Evolutionary conservation across 345 rosid species (phyloP).

Genomic region (Orychophragmus violaceus): DNA sequence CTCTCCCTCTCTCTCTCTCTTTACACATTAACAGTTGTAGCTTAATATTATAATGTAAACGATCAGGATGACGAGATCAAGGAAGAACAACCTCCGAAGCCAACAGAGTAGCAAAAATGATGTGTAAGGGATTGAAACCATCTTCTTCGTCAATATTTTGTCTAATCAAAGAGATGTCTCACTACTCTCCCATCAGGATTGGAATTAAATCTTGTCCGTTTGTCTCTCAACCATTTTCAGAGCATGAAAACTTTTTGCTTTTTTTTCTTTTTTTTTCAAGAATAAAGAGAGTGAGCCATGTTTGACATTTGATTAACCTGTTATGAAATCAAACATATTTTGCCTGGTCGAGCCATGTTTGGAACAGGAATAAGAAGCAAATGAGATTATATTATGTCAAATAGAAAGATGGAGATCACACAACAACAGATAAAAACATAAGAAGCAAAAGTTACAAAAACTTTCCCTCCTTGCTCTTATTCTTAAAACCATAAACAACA

Average conservation of each 20-base stretch:
- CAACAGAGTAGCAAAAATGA: conserved; percentile 50
- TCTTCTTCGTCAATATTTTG: neutral
- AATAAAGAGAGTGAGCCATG: no score
- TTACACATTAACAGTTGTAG: neutral
- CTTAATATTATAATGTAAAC: neutral
- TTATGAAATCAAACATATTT: neutral
- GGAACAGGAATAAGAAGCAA: neutral
- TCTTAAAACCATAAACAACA: neutral
- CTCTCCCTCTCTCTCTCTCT: neutral
- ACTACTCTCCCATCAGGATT: neutral
- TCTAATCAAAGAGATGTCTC: neutral
- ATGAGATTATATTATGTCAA: neutral
- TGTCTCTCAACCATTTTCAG: no score
- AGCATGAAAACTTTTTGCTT: neutral
- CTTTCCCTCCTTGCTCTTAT: neutral
- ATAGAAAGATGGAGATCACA: neutral
- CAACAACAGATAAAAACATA: neutral
- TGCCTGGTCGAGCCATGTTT: neutral
- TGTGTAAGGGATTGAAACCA: conserved; percentile 10
- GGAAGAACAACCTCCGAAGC: conserved; percentile 50
- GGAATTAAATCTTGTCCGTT: neutral
- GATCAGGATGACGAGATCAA: conserved; percentile 79
- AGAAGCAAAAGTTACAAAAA: neutral
- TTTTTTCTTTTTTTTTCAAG: neutral
- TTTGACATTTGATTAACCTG: neutral